Evolutionary conservation across 352 stramenopile genomes (phyloP).

Genomic region (Phytophthora kernoviae): DNA sequence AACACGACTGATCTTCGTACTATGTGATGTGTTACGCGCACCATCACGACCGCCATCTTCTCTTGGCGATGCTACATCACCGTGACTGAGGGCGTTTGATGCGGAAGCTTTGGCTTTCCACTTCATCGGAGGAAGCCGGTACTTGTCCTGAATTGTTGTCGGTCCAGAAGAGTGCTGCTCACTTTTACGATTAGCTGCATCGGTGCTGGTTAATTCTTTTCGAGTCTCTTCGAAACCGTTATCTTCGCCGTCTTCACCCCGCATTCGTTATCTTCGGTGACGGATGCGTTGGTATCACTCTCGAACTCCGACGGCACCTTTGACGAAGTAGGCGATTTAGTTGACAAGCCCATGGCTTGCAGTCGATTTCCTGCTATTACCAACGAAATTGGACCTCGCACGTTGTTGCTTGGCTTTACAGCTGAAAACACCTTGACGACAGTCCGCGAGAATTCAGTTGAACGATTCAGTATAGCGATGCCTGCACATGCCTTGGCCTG

Average conservation of each 20-base stretch:
- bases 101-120: slow-evolving; percentile 18
- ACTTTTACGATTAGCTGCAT: not conserved
- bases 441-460: slow-evolving; percentile 12
- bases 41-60: not conserved
- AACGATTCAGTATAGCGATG: slow-evolving; percentile 12
- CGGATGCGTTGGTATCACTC: not conserved
- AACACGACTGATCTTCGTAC: slow-evolving; percentile 30
- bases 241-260: not conserved
- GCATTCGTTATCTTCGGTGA: not conserved
- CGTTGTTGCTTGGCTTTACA: slow-evolving; percentile 7
- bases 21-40: not conserved
- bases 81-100: not conserved
- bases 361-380: slow-evolving; percentile 20
- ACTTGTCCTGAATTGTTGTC: slow-evolving; percentile 51
- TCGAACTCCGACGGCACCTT: not conserved
- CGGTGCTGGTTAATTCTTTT: not conserved
- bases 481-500: not conserved
- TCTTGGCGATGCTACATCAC: not conserved
- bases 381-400: slow-evolving; percentile 14
- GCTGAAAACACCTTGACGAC: slow-evolving; percentile 9
- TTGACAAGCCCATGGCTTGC: slow-evolving; percentile 20
- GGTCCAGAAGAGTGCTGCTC: slow-evolving; percentile 1
- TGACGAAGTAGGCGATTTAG: slow-evolving; percentile 3
- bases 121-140: slow-evolving; percentile 44
- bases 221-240: not conserved